A percentile compares a stretch with the other conserved stretches of the same genome.
Evolutionary conservation across 129 eudicot genomes (phyloP).

Genomic region (Escallonia herrerae): DNA sequence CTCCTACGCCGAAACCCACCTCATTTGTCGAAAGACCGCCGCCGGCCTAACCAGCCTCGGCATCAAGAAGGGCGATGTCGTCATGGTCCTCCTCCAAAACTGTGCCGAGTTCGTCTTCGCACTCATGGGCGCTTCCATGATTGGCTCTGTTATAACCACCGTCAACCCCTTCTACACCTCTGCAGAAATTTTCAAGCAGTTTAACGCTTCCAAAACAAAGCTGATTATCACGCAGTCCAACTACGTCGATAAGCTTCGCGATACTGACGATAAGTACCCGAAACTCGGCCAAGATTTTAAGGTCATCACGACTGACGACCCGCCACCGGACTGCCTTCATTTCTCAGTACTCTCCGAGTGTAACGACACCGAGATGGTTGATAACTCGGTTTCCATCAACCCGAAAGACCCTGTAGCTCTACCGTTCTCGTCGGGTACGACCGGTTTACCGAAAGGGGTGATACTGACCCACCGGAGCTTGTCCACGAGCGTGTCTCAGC

Average conservation of each 20-base stretch:
- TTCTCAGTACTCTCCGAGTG: constrained; percentile 41
- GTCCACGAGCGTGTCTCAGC: constrained; percentile 65
- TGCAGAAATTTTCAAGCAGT: constrained; percentile 53
- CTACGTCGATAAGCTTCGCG: constrained; percentile 52
- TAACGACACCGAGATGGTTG: constrained; percentile 13
- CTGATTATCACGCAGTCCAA: constrained; percentile 53
- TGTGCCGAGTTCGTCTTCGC: constrained; percentile 62
- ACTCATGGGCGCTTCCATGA: constrained; percentile 62
- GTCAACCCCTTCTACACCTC: constrained; percentile 74
- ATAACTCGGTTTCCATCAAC: constrained; percentile 15
- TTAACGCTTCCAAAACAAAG: constrained; percentile 37
- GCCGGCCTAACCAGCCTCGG: constrained; percentile 45
- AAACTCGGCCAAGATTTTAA: constrained; percentile 30
- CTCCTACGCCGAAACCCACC: constrained; percentile 53
- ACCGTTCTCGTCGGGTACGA: constrained; percentile 75
- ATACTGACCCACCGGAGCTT: constrained; percentile 60
- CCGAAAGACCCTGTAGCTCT: constrained; percentile 57
- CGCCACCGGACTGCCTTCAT: constrained; percentile 47
- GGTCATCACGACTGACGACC: constrained; percentile 46
- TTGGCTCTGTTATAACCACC: constrained; percentile 57
- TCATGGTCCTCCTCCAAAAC: constrained; percentile 66
- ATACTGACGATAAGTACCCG: constrained; percentile 1
- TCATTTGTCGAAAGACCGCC: constrained; percentile 41
- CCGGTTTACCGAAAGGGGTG: constrained; percentile 75
- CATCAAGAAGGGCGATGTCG: constrained; percentile 40